Percentiles rank a stretch among this genome's conserved stretches.
phyloP scores from a whole-genome alignment of 805 yeast species.

The Suhomyces tanzawaensis region DNA sequence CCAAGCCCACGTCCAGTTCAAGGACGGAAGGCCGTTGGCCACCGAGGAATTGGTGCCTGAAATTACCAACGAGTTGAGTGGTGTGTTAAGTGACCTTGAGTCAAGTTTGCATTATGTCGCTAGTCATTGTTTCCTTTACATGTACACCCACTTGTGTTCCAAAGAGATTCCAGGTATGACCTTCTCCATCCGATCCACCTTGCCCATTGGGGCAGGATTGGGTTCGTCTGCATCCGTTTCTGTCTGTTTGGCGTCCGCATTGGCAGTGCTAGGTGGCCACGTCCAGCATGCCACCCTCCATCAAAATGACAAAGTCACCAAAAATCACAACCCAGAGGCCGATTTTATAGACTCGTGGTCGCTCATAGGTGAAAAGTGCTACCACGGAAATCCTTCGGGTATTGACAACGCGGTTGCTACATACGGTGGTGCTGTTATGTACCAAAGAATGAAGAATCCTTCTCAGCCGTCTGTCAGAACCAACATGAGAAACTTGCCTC shows the following conservation, averaged over 20 bases:
- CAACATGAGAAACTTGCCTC: constrained; percentile 70
- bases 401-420: constrained; percentile 96
- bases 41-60: constrained; percentile 61
- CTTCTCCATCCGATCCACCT: constrained; percentile 72
- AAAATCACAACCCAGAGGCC: constrained; percentile 41
- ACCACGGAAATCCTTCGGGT: constrained; percentile 96
- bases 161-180: constrained; percentile 47
- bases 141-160: constrained; percentile 59
- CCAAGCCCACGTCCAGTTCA: constrained; percentile 16
- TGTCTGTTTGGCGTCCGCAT: constrained; percentile 77
- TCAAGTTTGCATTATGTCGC: constrained; percentile 69
- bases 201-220: constrained; percentile 95
- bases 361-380: constrained; percentile 88
- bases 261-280: constrained; percentile 59
- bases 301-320: constrained; percentile 28
- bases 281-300: constrained; percentile 38
- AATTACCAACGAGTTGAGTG: constrained; percentile 48
- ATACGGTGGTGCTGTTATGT: constrained; percentile 92
- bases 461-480: constrained; percentile 58
- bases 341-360: constrained; percentile 82
- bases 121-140: constrained; percentile 78
- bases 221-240: constrained; percentile 92
- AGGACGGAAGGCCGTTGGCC: constrained; percentile 24
- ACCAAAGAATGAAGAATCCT: constrained; percentile 60
- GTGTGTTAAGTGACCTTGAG: constrained; percentile 43